A percentile compares a stretch with the other conserved stretches of the same genome.
Conservation (phyloP, 2,329 filamentous ascomycete species). For the Seiridium unicorne region DNA sequence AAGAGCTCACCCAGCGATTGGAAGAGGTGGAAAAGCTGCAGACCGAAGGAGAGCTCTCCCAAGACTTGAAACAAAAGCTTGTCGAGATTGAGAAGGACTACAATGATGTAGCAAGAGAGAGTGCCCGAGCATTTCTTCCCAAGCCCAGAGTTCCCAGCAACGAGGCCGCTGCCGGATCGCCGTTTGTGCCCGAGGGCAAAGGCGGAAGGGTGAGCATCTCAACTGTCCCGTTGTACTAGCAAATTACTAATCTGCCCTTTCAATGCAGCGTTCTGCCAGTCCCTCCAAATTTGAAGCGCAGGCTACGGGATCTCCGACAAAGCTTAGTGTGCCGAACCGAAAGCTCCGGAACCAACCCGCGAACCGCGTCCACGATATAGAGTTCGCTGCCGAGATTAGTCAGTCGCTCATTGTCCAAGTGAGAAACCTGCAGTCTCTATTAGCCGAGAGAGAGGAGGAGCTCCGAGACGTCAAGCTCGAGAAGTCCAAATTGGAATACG, state of each 20-base stretch:
- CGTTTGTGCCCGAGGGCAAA: slow-evolving; percentile 51
- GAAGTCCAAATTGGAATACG: slow-evolving; percentile 77
- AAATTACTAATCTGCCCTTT: neutral
- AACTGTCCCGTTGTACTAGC: neutral
- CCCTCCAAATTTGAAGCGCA: slow-evolving; percentile 81
- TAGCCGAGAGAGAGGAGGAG: slow-evolving; percentile 85
- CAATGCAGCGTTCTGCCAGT: slow-evolving; percentile 62
- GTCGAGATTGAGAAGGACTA: slow-evolving; percentile 91
- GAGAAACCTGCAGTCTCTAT: slow-evolving; percentile 79
- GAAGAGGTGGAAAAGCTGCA: slow-evolving; percentile 80
- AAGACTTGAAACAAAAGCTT: slow-evolving; percentile 80
- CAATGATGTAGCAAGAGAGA: slow-evolving; percentile 88
- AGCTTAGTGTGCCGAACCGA: slow-evolving; percentile 81
- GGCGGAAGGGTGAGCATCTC: slow-evolving; percentile 48
- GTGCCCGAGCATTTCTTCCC: slow-evolving; percentile 80
- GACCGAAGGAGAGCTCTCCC: slow-evolving; percentile 73
- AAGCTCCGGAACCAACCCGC: slow-evolving; percentile 88
- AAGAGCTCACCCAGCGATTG: slow-evolving; percentile 76
- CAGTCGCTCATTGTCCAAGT: slow-evolving; percentile 93
- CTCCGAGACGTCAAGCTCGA: slow-evolving; percentile 73
- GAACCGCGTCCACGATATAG: slow-evolving; percentile 89
- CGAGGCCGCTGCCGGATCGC: slow-evolving; percentile 53
- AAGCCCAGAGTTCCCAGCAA: slow-evolving; percentile 78
- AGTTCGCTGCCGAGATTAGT: slow-evolving; percentile 97
- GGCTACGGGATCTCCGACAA: slow-evolving; percentile 82